Conservation (phyloP, 805 yeast genomes). For the Metschnikowia picachoensis region DNA sequence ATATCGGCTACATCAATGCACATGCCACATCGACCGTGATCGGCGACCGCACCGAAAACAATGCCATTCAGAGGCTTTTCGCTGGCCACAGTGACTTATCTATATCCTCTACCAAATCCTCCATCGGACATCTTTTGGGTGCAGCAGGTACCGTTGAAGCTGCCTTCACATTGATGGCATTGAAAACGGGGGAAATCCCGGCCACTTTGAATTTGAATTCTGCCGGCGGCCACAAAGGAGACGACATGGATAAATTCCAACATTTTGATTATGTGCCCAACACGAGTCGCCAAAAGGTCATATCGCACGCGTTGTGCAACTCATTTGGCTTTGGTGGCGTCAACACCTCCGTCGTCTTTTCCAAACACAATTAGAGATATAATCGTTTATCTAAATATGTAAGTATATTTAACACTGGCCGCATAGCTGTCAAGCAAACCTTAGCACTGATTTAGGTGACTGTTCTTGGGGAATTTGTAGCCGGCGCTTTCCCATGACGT, state of each 20-base stretch:
- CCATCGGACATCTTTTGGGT: constrained; percentile 91
- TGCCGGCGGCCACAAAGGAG: constrained; percentile 48
- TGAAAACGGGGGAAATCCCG: constrained; percentile 58
- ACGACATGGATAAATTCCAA: constrained; percentile 37
- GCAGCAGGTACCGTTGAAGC: constrained; percentile 96
- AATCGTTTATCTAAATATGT: neutral
- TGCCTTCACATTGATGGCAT: constrained; percentile 68
- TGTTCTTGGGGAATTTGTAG: constrained; percentile 54
- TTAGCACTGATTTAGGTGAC: constrained; percentile 21
- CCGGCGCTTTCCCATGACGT: constrained; percentile 41
- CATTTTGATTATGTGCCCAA: constrained; percentile 58
- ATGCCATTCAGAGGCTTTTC: constrained; percentile 62
- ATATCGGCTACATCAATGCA: constrained; percentile 81
- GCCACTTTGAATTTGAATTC: constrained; percentile 72
- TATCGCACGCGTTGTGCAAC: constrained; percentile 69
- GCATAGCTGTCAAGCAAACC: neutral
- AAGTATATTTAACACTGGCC: neutral
- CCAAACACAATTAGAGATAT: constrained; percentile 5
- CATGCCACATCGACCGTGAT: constrained; percentile 92
- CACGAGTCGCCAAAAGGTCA: constrained; percentile 32
- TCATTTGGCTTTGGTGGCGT: constrained; percentile 99
- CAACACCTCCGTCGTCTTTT: constrained; percentile 67
- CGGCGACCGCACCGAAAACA: constrained; percentile 87
- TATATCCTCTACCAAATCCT: constrained; percentile 83
- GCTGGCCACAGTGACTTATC: constrained; percentile 34